Conservation (phyloP, 192 early-diverging fungal genomes). For the Coemansia sp. region DNA sequence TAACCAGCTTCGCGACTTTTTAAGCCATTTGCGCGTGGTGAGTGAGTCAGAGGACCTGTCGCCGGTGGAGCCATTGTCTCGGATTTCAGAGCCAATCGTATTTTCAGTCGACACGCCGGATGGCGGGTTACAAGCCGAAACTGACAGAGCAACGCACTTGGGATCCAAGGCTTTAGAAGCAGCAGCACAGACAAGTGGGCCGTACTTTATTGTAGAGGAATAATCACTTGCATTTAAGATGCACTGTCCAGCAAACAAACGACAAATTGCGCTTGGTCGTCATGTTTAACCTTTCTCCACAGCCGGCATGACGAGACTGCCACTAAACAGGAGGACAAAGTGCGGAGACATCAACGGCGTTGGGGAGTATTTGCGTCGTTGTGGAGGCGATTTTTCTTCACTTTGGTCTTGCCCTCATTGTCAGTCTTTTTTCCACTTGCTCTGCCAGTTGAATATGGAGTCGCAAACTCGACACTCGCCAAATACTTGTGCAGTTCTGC, state of each 20-base stretch:
- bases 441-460: neutral
- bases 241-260: no score
- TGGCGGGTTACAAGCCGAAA: constrained; percentile 4
- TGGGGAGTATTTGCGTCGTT: no score
- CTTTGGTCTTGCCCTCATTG: neutral
- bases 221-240: constrained; percentile 12
- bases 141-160: neutral
- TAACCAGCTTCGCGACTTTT: constrained; percentile 41
- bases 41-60: constrained; percentile 18
- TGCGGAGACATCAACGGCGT: neutral
- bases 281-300: neutral
- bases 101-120: constrained; percentile 12
- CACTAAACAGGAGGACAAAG: neutral
- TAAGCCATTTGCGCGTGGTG: constrained; percentile 31
- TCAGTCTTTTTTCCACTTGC: neutral
- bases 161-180: constrained; percentile 11
- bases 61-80: constrained; percentile 21
- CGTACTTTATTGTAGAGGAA: constrained; percentile 30
- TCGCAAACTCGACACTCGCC: neutral
- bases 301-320: neutral
- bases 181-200: constrained; percentile 20
- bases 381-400: neutral
- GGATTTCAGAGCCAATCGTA: constrained; percentile 28
- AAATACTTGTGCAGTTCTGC: neutral
- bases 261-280: neutral